phyloP scores from a whole-genome alignment of 352 stramenopile genomes.

The Lagenidium giganteum region DNA sequence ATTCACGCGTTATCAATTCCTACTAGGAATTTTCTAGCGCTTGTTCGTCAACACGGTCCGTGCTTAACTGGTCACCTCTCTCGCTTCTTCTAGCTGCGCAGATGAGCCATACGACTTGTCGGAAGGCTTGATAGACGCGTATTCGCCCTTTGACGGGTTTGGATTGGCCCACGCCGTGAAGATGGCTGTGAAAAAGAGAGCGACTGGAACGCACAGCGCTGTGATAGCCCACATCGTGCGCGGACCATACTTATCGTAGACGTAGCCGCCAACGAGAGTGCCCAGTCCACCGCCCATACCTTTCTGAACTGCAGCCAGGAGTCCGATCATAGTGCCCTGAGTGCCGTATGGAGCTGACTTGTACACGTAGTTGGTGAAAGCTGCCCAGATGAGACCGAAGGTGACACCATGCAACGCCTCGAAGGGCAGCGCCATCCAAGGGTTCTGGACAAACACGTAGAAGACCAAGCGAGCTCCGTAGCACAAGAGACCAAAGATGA shows the following conservation, averaged over 20 bases:
- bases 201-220: conserved; percentile 19
- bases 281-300: conserved; percentile 27
- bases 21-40: too few species aligned
- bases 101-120: conserved; percentile 15
- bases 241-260: conserved; percentile 28
- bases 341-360: conserved; percentile 24
- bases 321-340: conserved; percentile 36
- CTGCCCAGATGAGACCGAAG: conserved; percentile 29
- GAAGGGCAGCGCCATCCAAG: conserved; percentile 30
- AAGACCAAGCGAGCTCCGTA: conserved; percentile 32
- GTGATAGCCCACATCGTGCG: conserved; percentile 35
- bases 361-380: conserved; percentile 43
- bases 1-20: too few species aligned
- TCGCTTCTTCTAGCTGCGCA: conserved; percentile 11
- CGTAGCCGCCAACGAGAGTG: conserved; percentile 29
- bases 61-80: not conserved
- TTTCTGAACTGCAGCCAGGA: conserved; percentile 30
- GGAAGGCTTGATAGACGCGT: conserved; percentile 6
- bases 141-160: conserved; percentile 3
- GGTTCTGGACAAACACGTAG: conserved; percentile 30
- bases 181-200: too few species aligned
- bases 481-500: conserved; percentile 19
- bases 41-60: conserved; percentile 1
- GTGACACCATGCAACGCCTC: conserved; percentile 36
- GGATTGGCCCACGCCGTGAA: too few species aligned